Percentiles rank a stretch among this genome's conserved stretches.
Conservation (phyloP, 1,284 basidiomycete species). For the Malassezia cuniculi region DNA sequence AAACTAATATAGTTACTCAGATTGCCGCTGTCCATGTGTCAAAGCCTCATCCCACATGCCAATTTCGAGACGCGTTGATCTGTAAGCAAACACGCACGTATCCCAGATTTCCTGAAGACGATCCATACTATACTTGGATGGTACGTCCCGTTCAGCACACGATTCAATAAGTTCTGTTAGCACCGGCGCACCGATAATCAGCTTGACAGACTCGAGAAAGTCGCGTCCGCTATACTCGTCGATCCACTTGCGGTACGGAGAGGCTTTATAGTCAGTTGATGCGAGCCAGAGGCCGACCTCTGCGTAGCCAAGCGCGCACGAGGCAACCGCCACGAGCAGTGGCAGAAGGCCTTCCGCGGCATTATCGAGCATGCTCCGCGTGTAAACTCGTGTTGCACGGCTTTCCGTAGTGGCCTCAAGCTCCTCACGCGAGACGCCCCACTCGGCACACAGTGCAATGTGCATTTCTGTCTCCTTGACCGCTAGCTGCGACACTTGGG, state of each 20-base stretch:
- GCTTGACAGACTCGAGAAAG: slow-evolving; percentile 60
- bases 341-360: slow-evolving; percentile 49
- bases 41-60: slow-evolving; percentile 76
- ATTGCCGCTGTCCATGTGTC: slow-evolving; percentile 5
- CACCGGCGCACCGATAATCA: slow-evolving; percentile 55
- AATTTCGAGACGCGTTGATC: slow-evolving; percentile 58
- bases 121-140: slow-evolving; percentile 54
- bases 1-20: too few relatives aligned
- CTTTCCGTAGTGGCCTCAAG: slow-evolving; percentile 28
- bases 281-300: slow-evolving; percentile 59
- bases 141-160: slow-evolving; percentile 52
- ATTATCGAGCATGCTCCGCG: slow-evolving; percentile 33
- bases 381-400: slow-evolving; percentile 34
- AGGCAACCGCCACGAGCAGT: slow-evolving; percentile 65
- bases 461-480: slow-evolving; percentile 28
- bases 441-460: slow-evolving; percentile 19
- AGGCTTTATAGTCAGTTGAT: slow-evolving; percentile 19
- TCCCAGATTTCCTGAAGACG: slow-evolving; percentile 66
- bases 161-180: slow-evolving; percentile 18
- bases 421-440: slow-evolving; percentile 18
- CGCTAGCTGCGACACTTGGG: slow-evolving; percentile 48
- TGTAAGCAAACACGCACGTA: slow-evolving; percentile 48
- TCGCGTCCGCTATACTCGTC: slow-evolving; percentile 62
- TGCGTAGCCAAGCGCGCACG: slow-evolving; percentile 85
- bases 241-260: too few relatives aligned